Base-by-base conservation (phyloP, 2,329 filamentous ascomycete genomes). In the Cladosporium sp. region DNA sequence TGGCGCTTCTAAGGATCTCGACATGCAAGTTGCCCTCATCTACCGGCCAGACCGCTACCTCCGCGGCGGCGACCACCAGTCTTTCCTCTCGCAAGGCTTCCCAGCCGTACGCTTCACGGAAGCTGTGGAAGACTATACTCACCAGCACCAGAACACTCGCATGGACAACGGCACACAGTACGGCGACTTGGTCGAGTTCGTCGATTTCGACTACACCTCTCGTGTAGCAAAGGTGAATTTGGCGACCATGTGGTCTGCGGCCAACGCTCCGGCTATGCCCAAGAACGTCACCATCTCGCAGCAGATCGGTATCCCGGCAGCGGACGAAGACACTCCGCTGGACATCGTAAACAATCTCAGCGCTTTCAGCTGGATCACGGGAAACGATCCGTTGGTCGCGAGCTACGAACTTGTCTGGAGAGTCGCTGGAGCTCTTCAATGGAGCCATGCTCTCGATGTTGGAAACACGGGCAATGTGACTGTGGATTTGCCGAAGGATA, bases 341-440 rank as follows among this genome's bases (percentile, higher is more conserved):
- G 61, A 61, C 36, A 50, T 64, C 24, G 60, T 70, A 12, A 65
- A 58, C 52, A 83, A 83, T 54, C 73, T 81, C 48, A 80, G 75
- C 51, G 71, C 73, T 37, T 72, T 85, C 15, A 75, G 71, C 12
- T 84, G 81, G 81, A 62, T 65, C 2, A 65, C 69, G 3, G 73
- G 74, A 2, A 70, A 75, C 34, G 75, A 78, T 49, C 58, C 65
- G 1, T 65, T 73, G 36, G 70, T 80, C 7, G 72, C 64, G 4
- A 73, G 75, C 2, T 84, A 84, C 64, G 82, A 84, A 70, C 67
- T 84, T 1, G 78, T 85, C 0, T 84, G 80, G 80, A 71, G 82
- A 56, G 66, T 78, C 2, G 81, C 77, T 4, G 75, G 74, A 13
- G 75, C 78, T 35, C 75, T 78, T 47, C 73, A 80, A 50, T 71